phyloP scores from a whole-genome alignment of 139 green algal species.

The Auxenochlorella pyrenoidosa region DNA sequence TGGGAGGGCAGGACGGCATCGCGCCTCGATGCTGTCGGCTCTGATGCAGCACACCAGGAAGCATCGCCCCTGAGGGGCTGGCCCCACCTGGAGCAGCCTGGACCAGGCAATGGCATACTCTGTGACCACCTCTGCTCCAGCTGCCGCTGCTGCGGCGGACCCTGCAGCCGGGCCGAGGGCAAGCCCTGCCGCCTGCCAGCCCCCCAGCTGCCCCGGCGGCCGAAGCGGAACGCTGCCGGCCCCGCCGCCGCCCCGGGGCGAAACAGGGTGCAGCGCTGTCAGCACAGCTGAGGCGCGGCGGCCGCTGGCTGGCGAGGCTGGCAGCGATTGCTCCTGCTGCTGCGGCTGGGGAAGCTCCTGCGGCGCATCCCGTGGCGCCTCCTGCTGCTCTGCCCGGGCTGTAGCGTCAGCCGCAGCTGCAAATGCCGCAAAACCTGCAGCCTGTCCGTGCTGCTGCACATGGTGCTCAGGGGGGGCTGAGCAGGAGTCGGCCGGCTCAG shows the following conservation, averaged over 20 bases:
- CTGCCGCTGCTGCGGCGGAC: not conserved
- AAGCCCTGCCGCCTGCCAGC: too few species aligned
- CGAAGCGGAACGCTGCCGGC: not conserved
- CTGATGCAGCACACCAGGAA: not conserved
- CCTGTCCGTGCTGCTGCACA: too few species aligned
- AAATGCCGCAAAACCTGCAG: too few species aligned
- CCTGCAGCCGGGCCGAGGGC: too few species aligned
- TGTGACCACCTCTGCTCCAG: not conserved
- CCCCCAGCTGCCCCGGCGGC: not conserved
- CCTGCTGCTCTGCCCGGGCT: not conserved
- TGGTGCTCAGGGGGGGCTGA: too few species aligned
- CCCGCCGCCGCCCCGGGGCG: too few species aligned
- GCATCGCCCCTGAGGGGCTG: too few species aligned
- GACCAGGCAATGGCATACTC: slow-evolving; percentile 21
- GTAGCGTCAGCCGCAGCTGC: not conserved
- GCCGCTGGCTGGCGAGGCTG: not conserved
- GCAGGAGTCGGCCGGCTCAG: too few species aligned
- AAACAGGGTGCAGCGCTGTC: not conserved
- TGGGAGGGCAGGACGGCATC: not conserved
- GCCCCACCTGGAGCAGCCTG: not conserved
- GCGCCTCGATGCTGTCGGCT: not conserved
- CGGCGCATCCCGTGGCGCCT: not conserved
- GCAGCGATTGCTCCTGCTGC: not conserved
- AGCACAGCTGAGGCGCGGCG: not conserved
- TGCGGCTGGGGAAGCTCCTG: slow-evolving; percentile 11